These are phyloP conservation scores for Ulvella scutata DNA, from an alignment of 139 green algal genomes.

Conservation along the genomic window DNA sequence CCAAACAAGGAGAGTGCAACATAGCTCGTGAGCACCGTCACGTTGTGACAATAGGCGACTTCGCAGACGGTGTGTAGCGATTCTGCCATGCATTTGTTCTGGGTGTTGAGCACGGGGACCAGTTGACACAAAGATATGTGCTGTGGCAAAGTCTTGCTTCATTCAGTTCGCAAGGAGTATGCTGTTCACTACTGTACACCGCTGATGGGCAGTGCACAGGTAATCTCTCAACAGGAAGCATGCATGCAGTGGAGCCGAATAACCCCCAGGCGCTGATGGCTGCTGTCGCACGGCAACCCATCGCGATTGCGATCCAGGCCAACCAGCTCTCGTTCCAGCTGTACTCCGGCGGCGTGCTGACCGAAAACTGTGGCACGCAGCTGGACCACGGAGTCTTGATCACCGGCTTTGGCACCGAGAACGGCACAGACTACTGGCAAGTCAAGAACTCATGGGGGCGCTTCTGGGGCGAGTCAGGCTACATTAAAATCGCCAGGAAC, in stretches of 20 bases:
- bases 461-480: slow-evolving; percentile 29
- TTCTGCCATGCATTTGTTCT: too few species aligned
- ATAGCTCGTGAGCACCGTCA: slow-evolving; percentile 29
- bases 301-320: slow-evolving; percentile 77
- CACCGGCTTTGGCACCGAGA: slow-evolving; percentile 34
- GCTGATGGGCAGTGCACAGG: too few species aligned
- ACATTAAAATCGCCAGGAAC: slow-evolving; percentile 21
- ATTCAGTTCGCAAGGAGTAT: too few species aligned
- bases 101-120: too few species aligned
- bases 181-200: too few species aligned
- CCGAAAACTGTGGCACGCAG: not conserved
- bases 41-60: slow-evolving; percentile 59
- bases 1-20: slow-evolving; percentile 56
- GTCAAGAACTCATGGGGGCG: slow-evolving; percentile 49
- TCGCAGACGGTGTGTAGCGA: slow-evolving; percentile 46
- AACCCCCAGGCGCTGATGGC: slow-evolving; percentile 36
- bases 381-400: slow-evolving; percentile 44
- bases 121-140: too few species aligned
- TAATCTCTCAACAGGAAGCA: not conserved
- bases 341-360: slow-evolving; percentile 40
- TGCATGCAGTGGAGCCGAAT: slow-evolving; percentile 38
- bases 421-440: slow-evolving; percentile 36
- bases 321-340: slow-evolving; percentile 67
- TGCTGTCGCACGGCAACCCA: slow-evolving; percentile 59
- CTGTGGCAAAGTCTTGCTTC: too few species aligned